phyloP scores from a whole-genome alignment of 192 early-diverging fungal genomes.

The Coemansia sp. region DNA sequence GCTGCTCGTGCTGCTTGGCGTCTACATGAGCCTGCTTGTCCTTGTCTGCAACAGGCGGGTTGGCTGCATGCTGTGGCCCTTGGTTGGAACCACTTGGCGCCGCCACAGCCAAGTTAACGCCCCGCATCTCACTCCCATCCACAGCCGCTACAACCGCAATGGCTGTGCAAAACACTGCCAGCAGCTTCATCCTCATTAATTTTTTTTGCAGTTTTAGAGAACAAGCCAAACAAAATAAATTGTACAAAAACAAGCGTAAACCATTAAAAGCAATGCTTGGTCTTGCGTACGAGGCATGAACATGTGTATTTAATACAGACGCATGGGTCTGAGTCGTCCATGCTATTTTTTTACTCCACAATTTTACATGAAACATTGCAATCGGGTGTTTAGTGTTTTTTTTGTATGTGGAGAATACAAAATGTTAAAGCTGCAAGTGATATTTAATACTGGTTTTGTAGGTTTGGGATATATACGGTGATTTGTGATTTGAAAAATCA shows the following conservation, averaged over 20 bases:
- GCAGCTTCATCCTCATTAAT: conserved; percentile 22
- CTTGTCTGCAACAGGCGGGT: conserved; percentile 3
- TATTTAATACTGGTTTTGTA: background rate
- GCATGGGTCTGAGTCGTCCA: background rate
- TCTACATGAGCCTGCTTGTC: conserved; percentile 14
- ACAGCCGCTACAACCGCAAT: conserved; percentile 16
- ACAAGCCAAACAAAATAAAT: background rate
- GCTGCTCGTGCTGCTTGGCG: conserved; percentile 18
- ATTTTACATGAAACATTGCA: background rate
- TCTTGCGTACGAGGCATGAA: background rate
- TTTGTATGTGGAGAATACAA: conserved; percentile 1
- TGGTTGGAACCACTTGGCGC: conserved; percentile 1
- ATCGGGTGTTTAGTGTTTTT: too few relatives aligned
- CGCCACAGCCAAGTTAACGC: conserved; percentile 12
- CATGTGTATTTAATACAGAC: background rate
- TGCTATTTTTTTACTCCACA: background rate
- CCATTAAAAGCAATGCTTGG: too few relatives aligned
- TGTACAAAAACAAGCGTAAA: background rate
- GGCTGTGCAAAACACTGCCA: conserved; percentile 19
- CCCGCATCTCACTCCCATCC: conserved; percentile 3
- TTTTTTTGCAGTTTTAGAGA: background rate
- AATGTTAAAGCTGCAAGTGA: background rate
- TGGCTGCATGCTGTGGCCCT: conserved; percentile 4
- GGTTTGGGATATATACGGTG: too few relatives aligned
- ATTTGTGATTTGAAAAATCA: background rate